phyloP scores from a whole-genome alignment of 1,139 yeast species.

The Nakaseomyces kungkrabaensis region DNA sequence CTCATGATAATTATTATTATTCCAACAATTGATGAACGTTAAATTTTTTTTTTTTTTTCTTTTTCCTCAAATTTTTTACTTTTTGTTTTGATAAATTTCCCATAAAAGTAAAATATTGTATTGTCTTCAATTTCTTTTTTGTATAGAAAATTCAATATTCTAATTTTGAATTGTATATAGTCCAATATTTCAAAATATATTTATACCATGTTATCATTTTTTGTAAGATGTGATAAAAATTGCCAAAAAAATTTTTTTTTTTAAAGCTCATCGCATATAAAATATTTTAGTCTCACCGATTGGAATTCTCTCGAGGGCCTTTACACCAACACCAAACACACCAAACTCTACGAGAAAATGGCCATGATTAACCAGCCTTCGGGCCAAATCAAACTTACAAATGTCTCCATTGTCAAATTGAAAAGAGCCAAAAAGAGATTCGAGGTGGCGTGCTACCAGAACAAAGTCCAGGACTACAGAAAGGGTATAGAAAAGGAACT shows the following conservation, averaged over 20 bases:
- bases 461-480: constrained; percentile 93
- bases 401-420: constrained; percentile 86
- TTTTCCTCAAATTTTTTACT: neutral
- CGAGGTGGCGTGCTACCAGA: constrained; percentile 93
- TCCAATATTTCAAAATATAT: neutral
- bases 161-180: neutral
- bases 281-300: too few species aligned
- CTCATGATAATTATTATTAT: neutral
- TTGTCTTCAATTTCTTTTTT: too few species aligned
- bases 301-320: too few species aligned
- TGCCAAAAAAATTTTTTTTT: too few species aligned
- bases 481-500: constrained; percentile 79
- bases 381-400: constrained; percentile 80
- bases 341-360: neutral
- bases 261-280: too few species aligned
- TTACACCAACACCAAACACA: too few species aligned
- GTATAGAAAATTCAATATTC: too few species aligned
- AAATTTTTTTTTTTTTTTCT: neutral
- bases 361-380: constrained; percentile 67
- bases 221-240: neutral
- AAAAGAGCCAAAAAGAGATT: constrained; percentile 84
- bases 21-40: neutral
- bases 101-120: too few species aligned
- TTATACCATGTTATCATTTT: neutral
- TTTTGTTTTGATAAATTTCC: neutral